These are phyloP conservation scores for Gossypium raimondii DNA, from an alignment of 345 rosid genomes.

Conservation along the genomic window DNA sequence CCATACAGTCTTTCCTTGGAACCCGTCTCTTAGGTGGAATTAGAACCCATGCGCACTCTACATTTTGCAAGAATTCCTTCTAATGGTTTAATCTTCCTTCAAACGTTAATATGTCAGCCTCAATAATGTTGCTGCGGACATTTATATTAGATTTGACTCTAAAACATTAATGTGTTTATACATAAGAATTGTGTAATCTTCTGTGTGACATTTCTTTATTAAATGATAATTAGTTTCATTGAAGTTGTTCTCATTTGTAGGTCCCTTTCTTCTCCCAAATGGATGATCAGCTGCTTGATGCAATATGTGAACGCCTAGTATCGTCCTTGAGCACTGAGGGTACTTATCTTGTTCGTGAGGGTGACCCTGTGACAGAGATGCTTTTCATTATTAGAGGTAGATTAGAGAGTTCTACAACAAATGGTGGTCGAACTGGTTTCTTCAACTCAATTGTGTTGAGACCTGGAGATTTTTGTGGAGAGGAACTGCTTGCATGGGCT, in stretches of 20 bases:
- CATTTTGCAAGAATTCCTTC: conserved; percentile 5
- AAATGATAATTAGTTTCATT: not conserved
- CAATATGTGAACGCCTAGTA: conserved; percentile 83
- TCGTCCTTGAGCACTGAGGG: conserved; percentile 79
- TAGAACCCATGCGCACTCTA: not conserved
- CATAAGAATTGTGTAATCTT: not conserved
- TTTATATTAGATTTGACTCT: not conserved
- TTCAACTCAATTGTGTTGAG: conserved; percentile 73
- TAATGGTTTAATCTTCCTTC: not conserved
- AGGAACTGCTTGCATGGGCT: conserved; percentile 95
- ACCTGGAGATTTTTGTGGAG: conserved; percentile 94
- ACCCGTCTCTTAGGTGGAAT: not conserved
- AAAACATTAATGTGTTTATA: not conserved
- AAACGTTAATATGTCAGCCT: not conserved
- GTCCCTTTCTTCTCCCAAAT: conserved; percentile 93
- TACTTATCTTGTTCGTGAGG: conserved; percentile 86
- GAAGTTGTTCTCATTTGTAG: conserved; percentile 38
- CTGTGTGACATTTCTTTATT: not conserved
- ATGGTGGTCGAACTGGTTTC: conserved; percentile 94
- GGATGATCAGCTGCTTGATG: conserved; percentile 96
- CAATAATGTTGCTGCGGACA: not conserved
- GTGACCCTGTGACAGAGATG: conserved; percentile 91
- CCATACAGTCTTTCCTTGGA: not conserved
- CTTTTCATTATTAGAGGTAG: conserved; percentile 82
- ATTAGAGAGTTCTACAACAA: conserved; percentile 85